Conservation (phyloP, 768 basidiomycete species). For the Artomyces pyxidatus region DNA sequence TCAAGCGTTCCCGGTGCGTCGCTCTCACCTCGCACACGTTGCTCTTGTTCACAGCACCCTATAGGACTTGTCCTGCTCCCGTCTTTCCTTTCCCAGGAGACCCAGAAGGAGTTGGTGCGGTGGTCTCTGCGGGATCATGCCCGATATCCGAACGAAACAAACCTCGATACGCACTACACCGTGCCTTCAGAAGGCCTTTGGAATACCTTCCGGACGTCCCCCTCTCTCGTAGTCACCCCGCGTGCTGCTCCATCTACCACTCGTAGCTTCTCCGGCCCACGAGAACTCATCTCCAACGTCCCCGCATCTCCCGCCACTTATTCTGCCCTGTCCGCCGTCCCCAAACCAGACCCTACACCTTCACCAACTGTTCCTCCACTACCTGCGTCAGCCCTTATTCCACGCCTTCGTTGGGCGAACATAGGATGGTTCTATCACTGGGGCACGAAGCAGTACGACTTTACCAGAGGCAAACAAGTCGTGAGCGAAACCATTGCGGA, state of each 20-base stretch:
- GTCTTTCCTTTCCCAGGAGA: constrained; percentile 47
- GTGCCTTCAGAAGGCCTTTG: constrained; percentile 75
- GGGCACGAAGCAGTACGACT: constrained; percentile 94
- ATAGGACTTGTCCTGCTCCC: constrained; percentile 84
- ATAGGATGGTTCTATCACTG: constrained; percentile 97
- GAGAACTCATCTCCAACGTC: constrained; percentile 63
- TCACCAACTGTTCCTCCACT: constrained; percentile 49
- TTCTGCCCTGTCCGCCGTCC: constrained; percentile 38
- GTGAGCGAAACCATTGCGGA: constrained; percentile 49
- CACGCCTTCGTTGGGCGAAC: constrained; percentile 89
- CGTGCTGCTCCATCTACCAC: constrained; percentile 28
- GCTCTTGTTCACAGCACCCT: constrained; percentile 4
- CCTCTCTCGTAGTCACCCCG: constrained; percentile 34
- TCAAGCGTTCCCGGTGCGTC: constrained; percentile 50
- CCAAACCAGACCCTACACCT: constrained; percentile 58
- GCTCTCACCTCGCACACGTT: constrained; percentile 2
- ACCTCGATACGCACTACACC: constrained; percentile 79
- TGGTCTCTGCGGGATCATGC: constrained; percentile 78
- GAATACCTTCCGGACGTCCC: constrained; percentile 43
- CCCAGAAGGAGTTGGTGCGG: constrained; percentile 61
- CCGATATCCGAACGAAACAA: constrained; percentile 75
- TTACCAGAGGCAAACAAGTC: constrained; percentile 55
- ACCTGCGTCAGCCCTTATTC: constrained; percentile 48
- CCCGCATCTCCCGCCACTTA: constrained; percentile 56
- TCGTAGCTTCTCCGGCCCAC: constrained; percentile 38